These are phyloP conservation scores for Selenicereus undatus DNA, from an alignment of 148 eudicot species.

Conservation along the genomic window DNA sequence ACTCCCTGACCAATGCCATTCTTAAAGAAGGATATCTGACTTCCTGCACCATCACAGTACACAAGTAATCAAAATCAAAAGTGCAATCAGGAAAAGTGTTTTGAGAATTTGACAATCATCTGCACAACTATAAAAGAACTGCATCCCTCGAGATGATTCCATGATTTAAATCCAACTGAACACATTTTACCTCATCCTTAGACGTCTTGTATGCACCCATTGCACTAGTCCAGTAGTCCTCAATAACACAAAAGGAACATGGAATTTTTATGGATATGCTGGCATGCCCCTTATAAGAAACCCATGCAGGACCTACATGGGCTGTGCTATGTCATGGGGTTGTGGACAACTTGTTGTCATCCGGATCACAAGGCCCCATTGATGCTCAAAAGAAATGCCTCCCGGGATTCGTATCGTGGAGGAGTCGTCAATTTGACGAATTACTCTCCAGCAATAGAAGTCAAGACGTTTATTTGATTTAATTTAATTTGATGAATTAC, in stretches of 20 bases:
- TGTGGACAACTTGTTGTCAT: too few species aligned
- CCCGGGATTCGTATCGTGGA: neutral
- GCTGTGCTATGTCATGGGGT: too few species aligned
- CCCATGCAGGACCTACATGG: too few species aligned
- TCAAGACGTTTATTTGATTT: too few species aligned
- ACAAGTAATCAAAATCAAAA: conserved; percentile 7
- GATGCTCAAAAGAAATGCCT: too few species aligned
- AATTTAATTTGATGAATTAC: too few species aligned
- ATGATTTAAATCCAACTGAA: neutral
- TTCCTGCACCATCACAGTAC: conserved; percentile 54
- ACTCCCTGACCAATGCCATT: conserved; percentile 88
- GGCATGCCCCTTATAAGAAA: too few species aligned
- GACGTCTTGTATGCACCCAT: neutral
- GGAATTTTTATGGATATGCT: too few species aligned
- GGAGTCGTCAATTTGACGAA: neutral
- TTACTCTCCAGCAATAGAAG: too few species aligned
- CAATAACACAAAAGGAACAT: too few species aligned
- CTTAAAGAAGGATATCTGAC: conserved; percentile 89
- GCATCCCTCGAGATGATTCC: neutral
- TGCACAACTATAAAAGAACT: neutral
- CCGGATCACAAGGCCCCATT: too few species aligned
- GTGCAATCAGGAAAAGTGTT: neutral
- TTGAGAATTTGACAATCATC: neutral
- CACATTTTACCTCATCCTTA: neutral
- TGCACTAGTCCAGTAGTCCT: neutral